Evolutionary conservation across 352 stramenopile species (phyloP).

Genomic region (Globisporangium solare): DNA sequence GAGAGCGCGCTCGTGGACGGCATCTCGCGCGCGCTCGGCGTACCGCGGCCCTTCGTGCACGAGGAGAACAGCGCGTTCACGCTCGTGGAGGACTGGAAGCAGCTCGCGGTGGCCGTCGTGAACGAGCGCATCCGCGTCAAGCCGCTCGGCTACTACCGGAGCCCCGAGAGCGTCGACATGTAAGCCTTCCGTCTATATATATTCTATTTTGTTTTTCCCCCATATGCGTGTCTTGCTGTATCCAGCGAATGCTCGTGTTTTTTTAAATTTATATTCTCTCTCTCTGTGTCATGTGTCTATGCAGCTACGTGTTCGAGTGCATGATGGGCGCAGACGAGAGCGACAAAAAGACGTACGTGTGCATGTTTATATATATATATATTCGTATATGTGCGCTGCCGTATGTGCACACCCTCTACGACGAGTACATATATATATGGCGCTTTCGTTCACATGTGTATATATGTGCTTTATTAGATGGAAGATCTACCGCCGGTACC

Average conservation of each 20-base stretch:
- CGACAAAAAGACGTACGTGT: constrained; percentile 36
- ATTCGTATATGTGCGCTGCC: no score
- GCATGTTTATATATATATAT: constrained; percentile 1
- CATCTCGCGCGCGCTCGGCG: constrained; percentile 46
- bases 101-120: constrained; percentile 51
- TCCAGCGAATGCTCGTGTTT: background rate
- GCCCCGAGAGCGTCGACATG: constrained; percentile 76
- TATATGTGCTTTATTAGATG: constrained; percentile 23
- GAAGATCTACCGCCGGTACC: constrained; percentile 85
- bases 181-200: constrained; percentile 21
- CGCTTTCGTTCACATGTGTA: no score
- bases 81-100: constrained; percentile 54
- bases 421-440: no score
- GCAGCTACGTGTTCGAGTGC: constrained; percentile 81
- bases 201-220: background rate
- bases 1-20: constrained; percentile 33
- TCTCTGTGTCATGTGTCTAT: constrained; percentile 5
- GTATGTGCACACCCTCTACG: no score
- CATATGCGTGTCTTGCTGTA: background rate
- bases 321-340: constrained; percentile 27
- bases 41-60: constrained; percentile 57
- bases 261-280: constrained; percentile 5
- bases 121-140: constrained; percentile 42
- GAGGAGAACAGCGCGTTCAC: constrained; percentile 62
- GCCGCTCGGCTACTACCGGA: constrained; percentile 77